These are phyloP conservation scores for Cubamyces sp. DNA, from an alignment of 768 basidiomycete genomes.

Conservation along the genomic window DNA sequence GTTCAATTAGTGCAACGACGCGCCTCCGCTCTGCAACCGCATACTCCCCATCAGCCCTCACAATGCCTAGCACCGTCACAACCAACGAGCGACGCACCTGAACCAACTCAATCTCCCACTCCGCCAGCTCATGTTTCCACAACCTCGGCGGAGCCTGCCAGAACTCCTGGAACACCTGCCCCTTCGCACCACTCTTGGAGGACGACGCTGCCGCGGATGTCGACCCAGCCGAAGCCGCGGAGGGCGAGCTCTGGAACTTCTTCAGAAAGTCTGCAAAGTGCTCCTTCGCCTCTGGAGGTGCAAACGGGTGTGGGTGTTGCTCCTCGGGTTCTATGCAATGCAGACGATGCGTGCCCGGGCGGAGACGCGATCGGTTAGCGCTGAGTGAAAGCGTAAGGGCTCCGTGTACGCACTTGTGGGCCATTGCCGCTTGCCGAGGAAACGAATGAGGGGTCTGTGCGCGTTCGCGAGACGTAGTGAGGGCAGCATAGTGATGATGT, in stretches of 20 bases:
- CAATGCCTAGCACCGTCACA: too few relatives aligned
- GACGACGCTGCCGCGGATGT: background rate
- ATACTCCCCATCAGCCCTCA: background rate
- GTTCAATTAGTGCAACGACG: constrained; percentile 11
- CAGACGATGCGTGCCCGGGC: background rate
- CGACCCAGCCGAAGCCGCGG: background rate
- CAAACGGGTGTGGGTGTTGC: constrained; percentile 35
- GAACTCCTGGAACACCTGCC: constrained; percentile 33
- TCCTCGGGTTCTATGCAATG: constrained; percentile 31
- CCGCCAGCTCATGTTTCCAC: constrained; percentile 32
- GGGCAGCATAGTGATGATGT: constrained; percentile 28
- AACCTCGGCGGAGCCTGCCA: constrained; percentile 35
- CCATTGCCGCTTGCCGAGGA: constrained; percentile 37
- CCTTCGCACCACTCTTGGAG: constrained; percentile 15
- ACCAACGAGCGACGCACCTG: constrained; percentile 24
- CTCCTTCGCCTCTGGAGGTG: constrained; percentile 35
- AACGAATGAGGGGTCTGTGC: constrained; percentile 36
- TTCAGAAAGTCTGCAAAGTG: constrained; percentile 33
- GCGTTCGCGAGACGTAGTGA: constrained; percentile 31
- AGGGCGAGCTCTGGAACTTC: constrained; percentile 30
- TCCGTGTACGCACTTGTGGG: constrained; percentile 26
- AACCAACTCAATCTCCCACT: constrained; percentile 36
- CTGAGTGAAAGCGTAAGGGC: background rate
- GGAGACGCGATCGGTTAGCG: constrained; percentile 1
- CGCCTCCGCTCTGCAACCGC: constrained; percentile 19